Percentiles rank a stretch among this genome's conserved stretches.
phyloP scores from a whole-genome alignment of 257 asterid genomes.

The Nicotiana tomentosiformis region DNA sequence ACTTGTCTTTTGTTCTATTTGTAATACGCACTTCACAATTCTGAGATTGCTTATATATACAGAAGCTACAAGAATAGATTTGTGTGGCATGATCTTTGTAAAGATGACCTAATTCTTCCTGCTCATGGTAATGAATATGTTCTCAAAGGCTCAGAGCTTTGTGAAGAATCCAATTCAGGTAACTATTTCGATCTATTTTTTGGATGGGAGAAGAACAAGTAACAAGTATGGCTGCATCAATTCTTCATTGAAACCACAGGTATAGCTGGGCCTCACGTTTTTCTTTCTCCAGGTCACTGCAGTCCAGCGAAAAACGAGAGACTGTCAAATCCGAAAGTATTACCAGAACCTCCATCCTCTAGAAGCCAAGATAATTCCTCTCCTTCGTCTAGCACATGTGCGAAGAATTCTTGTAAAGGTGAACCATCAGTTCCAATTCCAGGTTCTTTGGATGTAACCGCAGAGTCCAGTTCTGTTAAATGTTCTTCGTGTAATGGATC shows the following conservation, averaged over 20 bases:
- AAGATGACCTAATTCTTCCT: conserved; percentile 78
- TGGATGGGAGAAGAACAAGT: not conserved
- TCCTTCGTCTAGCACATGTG: conserved; percentile 57
- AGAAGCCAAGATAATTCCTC: conserved; percentile 80
- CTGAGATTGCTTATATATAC: conserved; percentile 13
- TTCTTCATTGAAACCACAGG: not conserved
- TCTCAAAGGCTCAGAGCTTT: conserved; percentile 91
- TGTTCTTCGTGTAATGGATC: conserved; percentile 49
- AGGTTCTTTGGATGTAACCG: conserved; percentile 49
- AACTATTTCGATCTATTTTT: not conserved
- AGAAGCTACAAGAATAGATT: conserved; percentile 86
- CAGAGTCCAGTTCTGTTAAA: conserved; percentile 48
- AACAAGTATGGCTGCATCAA: not conserved
- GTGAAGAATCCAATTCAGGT: conserved; percentile 55
- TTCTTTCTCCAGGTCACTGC: conserved; percentile 40
- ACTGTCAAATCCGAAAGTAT: conserved; percentile 53
- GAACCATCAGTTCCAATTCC: conserved; percentile 60
- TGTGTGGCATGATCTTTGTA: conserved; percentile 94
- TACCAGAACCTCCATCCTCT: conserved; percentile 69
- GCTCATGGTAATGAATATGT: conserved; percentile 81
- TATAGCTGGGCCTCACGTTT: not conserved
- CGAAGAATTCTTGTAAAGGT: conserved; percentile 61
- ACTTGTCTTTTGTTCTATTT: not conserved
- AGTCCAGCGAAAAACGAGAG: conserved; percentile 50
- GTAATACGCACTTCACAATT: not conserved